phyloP scores from a whole-genome alignment of 2,329 filamentous ascomycete genomes.

The Thelonectria rubi region DNA sequence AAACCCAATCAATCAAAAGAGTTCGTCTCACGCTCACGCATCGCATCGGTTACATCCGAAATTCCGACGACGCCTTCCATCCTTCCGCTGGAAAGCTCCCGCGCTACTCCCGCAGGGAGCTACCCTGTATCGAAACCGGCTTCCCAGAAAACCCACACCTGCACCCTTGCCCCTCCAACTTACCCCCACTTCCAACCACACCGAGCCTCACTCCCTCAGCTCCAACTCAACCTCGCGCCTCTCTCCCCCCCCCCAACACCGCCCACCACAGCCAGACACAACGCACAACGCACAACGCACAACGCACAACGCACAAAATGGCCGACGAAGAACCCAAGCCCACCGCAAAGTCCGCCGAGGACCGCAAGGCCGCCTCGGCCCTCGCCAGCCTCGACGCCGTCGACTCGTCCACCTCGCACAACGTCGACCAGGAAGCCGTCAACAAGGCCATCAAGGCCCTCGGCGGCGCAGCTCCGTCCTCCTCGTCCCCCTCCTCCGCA shows the following conservation, averaged over 20 bases:
- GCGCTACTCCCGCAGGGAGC: neutral
- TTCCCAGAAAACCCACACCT: neutral
- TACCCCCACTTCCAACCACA: slow-evolving; percentile 62
- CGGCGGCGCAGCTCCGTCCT: slow-evolving; percentile 42
- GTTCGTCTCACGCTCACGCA: too few relatives aligned
- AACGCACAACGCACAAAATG: slow-evolving; percentile 59
- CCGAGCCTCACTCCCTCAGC: slow-evolving; percentile 35
- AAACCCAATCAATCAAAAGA: too few relatives aligned
- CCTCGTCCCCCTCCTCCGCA: slow-evolving; percentile 25
- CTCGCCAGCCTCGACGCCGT: slow-evolving; percentile 73
- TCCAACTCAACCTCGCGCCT: slow-evolving; percentile 66
- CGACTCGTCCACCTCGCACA: slow-evolving; percentile 56
- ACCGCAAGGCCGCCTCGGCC: slow-evolving; percentile 79
- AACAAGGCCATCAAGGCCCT: slow-evolving; percentile 77
- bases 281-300: slow-evolving; percentile 58
- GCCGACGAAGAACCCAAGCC: slow-evolving; percentile 63
- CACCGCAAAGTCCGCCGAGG: slow-evolving; percentile 73
- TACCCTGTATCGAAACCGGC: neutral
- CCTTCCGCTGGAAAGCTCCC: neutral
- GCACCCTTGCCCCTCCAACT: slow-evolving; percentile 8
- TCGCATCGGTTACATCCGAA: too few relatives aligned
- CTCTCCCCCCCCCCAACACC: slow-evolving; percentile 40
- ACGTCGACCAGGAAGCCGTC: slow-evolving; percentile 75
- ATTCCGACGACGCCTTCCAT: too few relatives aligned
- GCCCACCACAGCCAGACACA: neutral